Evolutionary conservation across 805 yeast genomes (phyloP).

Genomic region (Wickerhamiella parazyma): DNA sequence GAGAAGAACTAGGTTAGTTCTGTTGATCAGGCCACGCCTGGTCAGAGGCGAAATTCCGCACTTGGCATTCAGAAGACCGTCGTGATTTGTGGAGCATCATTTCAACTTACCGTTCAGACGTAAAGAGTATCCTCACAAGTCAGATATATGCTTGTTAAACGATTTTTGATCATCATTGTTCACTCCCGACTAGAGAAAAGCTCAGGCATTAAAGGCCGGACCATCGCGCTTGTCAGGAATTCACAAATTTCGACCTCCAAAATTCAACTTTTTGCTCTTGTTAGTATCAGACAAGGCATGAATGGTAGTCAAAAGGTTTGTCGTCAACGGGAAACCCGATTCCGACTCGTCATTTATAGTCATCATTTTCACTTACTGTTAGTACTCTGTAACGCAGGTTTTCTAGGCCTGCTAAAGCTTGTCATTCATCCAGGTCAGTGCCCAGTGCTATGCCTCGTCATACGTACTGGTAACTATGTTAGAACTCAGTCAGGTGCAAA

Average conservation of each 20-base stretch:
- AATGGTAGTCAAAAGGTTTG: slow-evolving; percentile 67
- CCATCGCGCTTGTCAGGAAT: neutral
- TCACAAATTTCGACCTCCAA: neutral
- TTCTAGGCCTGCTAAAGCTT: slow-evolving; percentile 95
- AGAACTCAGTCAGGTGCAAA: slow-evolving; percentile 28
- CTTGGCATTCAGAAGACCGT: slow-evolving; percentile 51
- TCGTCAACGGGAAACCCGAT: slow-evolving; percentile 92
- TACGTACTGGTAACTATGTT: slow-evolving; percentile 19
- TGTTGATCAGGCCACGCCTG: slow-evolving; percentile 51
- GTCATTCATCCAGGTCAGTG: slow-evolving; percentile 94
- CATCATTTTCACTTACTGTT: slow-evolving; percentile 33
- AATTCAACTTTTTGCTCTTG: slow-evolving; percentile 2
- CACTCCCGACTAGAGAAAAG: slow-evolving; percentile 4
- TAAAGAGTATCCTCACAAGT: slow-evolving; percentile 50
- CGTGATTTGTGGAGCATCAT: slow-evolving; percentile 59
- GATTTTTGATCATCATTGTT: slow-evolving; percentile 40
- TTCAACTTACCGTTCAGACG: slow-evolving; percentile 37
- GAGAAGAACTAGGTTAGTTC: neutral
- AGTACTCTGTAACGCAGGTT: slow-evolving; percentile 78
- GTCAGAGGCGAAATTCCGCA: slow-evolving; percentile 79
- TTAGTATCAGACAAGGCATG: slow-evolving; percentile 65
- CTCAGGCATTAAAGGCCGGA: neutral
- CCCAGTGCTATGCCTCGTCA: slow-evolving; percentile 98
- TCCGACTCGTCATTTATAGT: slow-evolving; percentile 98
- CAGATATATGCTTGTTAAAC: slow-evolving; percentile 99